Base-by-base conservation (phyloP, 2,329 filamentous ascomycete species). In the Diaporthe amygdali region DNA sequence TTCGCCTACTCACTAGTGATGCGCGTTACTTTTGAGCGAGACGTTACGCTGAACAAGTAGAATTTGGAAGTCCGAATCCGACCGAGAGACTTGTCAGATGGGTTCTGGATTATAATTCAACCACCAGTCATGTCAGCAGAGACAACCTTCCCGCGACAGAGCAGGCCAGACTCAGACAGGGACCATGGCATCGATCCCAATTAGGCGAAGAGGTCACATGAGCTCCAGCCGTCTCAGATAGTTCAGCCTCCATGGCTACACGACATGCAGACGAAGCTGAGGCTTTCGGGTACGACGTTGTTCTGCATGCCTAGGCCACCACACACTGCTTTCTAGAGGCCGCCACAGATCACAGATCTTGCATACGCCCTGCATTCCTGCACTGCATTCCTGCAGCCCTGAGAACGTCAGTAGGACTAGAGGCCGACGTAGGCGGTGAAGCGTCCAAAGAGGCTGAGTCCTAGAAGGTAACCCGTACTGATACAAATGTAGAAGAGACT, bases 181-280 rank as follows among this genome's bases (percentile, higher is more conserved):
- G 1, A 39, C 41, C 22, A 32, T n/a, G 37, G 20, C n/a, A 30
- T 47, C 30, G 25, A 61, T n/a, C 25, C 34, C 63, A 54, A 30
- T 68, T 44, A 68, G 49, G 64, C 64, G 25, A 68, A 54, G 49
- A 68, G 61, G 49, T 56, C 55, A 59, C 64, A 64, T 44, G 49
- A 66, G 63, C 22, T 37, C 14, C 22, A 54, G 25, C 37, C 49
- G 25, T 51, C 55, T 64, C 27, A 37, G 32, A 10, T 25, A 34
- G 32, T 71, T 69, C 68, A 72, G 71, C 64, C 69, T 71, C 71
- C 47, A 66, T 47, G 69, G 71, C 41, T 69, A 69, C 69, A 73
- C 71, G 32, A 55, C 69, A 71, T 66, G 41, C 27, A 20, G 41
- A 39, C 61, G 63, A 59, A 49, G 41, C 32, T 10, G 52, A 66